These are phyloP conservation scores for Rhodomyrtus tomentosa DNA, from an alignment of 345 rosid genomes.

Conservation along the genomic window DNA sequence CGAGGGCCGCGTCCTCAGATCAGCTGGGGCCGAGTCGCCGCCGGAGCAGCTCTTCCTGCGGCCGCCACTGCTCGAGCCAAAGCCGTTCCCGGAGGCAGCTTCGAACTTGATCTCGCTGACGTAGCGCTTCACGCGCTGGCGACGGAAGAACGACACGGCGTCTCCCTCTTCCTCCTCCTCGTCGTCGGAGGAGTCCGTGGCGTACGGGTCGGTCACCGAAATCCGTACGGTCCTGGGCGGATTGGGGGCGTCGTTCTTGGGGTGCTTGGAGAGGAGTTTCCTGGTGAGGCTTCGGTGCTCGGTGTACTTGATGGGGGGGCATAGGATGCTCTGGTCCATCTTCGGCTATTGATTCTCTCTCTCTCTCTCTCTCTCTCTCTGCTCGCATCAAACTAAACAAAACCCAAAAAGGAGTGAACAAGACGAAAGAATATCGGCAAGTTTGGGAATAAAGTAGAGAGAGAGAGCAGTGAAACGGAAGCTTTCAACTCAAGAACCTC, in stretches of 20 bases:
- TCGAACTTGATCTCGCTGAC: slow-evolving; percentile 58
- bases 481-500: not conserved
- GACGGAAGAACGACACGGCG: slow-evolving; percentile 1
- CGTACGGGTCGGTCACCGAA: slow-evolving; percentile 51
- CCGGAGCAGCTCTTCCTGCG: slow-evolving; percentile 19
- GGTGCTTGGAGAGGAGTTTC: slow-evolving; percentile 9
- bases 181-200: slow-evolving; percentile 91
- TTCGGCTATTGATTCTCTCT: slow-evolving; percentile 4
- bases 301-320: slow-evolving; percentile 56
- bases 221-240: slow-evolving; percentile 33
- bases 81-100: slow-evolving; percentile 10
- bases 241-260: not conserved
- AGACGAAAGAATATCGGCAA: not conserved
- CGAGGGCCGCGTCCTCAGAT: not conserved
- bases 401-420: not conserved
- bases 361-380: not conserved
- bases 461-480: not conserved
- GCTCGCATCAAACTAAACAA: slow-evolving; percentile 5
- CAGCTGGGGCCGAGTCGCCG: not conserved
- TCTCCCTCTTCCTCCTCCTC: slow-evolving; percentile 37
- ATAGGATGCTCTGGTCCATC: slow-evolving; percentile 29
- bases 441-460: not conserved
- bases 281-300: slow-evolving; percentile 40
- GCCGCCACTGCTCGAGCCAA: not conserved
- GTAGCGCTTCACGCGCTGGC: slow-evolving; percentile 52